A percentile compares a stretch with the other conserved stretches of the same genome.
Evolutionary conservation across 2,329 filamentous ascomycete genomes (phyloP).

Genomic region (Dothideomycetes sp.): DNA sequence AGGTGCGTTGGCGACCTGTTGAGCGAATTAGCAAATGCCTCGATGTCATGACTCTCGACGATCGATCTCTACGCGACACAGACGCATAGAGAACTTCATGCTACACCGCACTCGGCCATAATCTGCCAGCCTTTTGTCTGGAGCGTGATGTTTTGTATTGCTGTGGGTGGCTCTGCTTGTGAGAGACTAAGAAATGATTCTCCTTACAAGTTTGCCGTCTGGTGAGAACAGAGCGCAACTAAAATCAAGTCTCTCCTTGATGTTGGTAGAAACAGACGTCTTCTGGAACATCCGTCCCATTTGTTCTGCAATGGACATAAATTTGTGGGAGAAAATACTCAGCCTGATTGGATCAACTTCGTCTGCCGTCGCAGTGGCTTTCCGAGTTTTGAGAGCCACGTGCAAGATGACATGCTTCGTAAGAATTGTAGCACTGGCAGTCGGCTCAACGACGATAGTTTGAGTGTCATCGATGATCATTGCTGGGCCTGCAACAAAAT

Average conservation of each 20-base stretch:
- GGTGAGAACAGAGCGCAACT: constrained; percentile 17
- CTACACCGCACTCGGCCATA: too few species aligned
- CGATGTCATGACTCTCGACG: too few species aligned
- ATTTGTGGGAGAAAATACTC: constrained; percentile 15
- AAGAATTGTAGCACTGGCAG: constrained; percentile 1
- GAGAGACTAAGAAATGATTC: too few species aligned
- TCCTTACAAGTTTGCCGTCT: constrained; percentile 15
- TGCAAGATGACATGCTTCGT: constrained; percentile 19
- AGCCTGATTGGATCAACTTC: constrained; percentile 9
- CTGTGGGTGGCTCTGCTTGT: too few species aligned
- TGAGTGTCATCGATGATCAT: constrained; percentile 34
- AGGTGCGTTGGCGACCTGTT: constrained; percentile 19
- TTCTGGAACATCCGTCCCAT: constrained; percentile 17
- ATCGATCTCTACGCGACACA: too few species aligned
- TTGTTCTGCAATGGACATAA: constrained; percentile 19
- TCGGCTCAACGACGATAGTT: constrained; percentile 34
- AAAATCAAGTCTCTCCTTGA: constrained; percentile 20
- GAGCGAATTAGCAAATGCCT: too few species aligned
- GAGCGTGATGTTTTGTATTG: too few species aligned
- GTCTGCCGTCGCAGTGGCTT: neutral
- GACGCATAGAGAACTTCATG: too few species aligned
- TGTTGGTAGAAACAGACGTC: constrained; percentile 16
- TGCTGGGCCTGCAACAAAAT: neutral
- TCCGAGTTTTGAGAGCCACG: constrained; percentile 12
- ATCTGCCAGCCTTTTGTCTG: too few species aligned